Evolutionary conservation across 208 protist species (phyloP).

Genomic region (Trypanosoma melophagium): DNA sequence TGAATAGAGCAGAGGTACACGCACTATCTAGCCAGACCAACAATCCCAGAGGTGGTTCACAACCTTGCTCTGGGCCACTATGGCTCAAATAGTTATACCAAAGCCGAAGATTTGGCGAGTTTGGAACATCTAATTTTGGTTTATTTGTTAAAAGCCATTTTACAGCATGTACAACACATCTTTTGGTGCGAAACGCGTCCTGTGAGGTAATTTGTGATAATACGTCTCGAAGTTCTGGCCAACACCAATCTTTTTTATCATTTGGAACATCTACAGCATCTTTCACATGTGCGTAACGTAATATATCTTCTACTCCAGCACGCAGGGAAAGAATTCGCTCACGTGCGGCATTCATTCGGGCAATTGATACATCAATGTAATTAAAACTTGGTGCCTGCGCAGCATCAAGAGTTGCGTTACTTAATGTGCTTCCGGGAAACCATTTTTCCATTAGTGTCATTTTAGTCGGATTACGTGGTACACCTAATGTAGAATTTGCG

Average conservation of each 20-base stretch:
- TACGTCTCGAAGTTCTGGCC: slow-evolving; percentile 26
- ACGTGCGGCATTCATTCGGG: slow-evolving; percentile 49
- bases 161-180: slow-evolving; percentile 14
- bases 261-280: background rate
- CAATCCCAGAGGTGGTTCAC: slow-evolving; percentile 37
- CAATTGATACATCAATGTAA: slow-evolving; percentile 47
- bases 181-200: slow-evolving; percentile 11
- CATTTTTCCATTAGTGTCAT: slow-evolving; percentile 67
- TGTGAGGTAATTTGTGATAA: slow-evolving; percentile 24
- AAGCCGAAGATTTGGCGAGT: background rate
- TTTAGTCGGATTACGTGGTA: slow-evolving; percentile 2
- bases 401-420: slow-evolving; percentile 56
- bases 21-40: slow-evolving; percentile 65
- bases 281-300: slow-evolving; percentile 8
- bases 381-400: slow-evolving; percentile 40
- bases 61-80: slow-evolving; percentile 46
- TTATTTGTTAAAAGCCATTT: slow-evolving; percentile 13
- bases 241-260: slow-evolving; percentile 21
- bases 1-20: slow-evolving; percentile 56
- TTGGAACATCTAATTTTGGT: background rate
- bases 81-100: slow-evolving; percentile 55
- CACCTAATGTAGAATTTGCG: background rate
- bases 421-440: slow-evolving; percentile 71
- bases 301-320: slow-evolving; percentile 62
- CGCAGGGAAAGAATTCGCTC: slow-evolving; percentile 64